phyloP scores from a whole-genome alignment of 2,329 filamentous ascomycete species.

The Apiospora malaysiana region DNA sequence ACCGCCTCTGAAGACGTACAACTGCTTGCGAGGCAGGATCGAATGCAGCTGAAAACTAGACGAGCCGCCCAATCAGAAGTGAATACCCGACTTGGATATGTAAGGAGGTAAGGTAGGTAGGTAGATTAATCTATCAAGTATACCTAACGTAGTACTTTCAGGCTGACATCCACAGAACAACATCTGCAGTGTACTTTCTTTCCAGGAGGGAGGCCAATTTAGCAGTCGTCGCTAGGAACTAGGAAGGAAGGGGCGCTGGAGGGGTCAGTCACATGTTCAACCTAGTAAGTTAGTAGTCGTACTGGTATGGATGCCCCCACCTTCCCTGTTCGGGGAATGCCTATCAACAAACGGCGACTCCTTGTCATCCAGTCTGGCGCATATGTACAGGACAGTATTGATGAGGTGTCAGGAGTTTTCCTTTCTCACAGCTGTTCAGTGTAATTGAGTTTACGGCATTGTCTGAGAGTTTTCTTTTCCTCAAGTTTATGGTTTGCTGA shows the following conservation, averaged over 20 bases:
- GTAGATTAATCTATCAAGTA: background rate
- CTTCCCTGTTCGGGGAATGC: background rate
- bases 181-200: conserved; percentile 12
- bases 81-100: background rate
- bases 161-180: background rate
- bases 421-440: too few relatives aligned
- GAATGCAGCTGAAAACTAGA: background rate
- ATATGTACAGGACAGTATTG: too few relatives aligned
- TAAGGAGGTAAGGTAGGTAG: background rate
- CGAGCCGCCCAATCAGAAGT: background rate
- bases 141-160: too few relatives aligned
- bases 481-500: too few relatives aligned
- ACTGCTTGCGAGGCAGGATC: background rate
- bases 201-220: too few relatives aligned
- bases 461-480: too few relatives aligned
- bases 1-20: background rate
- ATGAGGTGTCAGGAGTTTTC: too few relatives aligned
- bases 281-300: too few relatives aligned
- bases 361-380: background rate
- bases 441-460: too few relatives aligned
- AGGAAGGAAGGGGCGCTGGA: background rate
- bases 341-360: too few relatives aligned
- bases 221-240: background rate
- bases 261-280: background rate
- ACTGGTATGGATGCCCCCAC: background rate